Base-by-base conservation (phyloP, 2,329 filamentous ascomycete genomes). In the Colletotrichum sp. region DNA sequence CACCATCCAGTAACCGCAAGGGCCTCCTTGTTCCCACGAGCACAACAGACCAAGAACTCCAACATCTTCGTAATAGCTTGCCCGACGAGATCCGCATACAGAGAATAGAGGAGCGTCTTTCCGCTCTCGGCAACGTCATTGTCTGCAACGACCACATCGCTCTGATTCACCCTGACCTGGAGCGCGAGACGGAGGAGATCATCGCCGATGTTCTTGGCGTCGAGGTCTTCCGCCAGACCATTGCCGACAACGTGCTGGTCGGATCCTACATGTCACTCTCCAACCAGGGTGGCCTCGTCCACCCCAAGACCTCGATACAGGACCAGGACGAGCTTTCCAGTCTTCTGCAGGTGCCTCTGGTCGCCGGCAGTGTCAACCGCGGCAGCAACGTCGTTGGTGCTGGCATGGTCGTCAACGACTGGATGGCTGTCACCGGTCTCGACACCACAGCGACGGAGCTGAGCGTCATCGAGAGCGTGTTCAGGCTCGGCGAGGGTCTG, bases 141-240 rank as follows among this genome's bases (percentile, higher is more conserved):
- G 98, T 96, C 82, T 92, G 93, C 82, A 99, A 99, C 86, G 97
- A 99, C 87, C 96, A 98, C 86, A 97, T 99, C 80, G 97, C 97
- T 68, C 93, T 99, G 60, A 93, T 99, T 77, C 97, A 99, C 85
- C 97, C 97, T 13, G 97, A 99, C 83, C 90, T 99, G 76, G 97
- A 99, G 90, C 94, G 96, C 77, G 97, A 99, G 89, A 98, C 96
- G 18, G 97, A 99, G 87, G 97, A 99, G 88, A 98, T 99, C 80
- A 96, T 99, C 83, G 95, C 97, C 81, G 97, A 99, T 84, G 95
- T 98, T 75, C 88, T 98, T 24, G 95, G 95, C 78, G 95, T 98
- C 74, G 95, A 98, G 85, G 95, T 97, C 13, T 98, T 97, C 88
- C 90, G 95, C 78, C 97, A 99, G 89, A 99, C 97, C 63, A 94